Base-by-base conservation (phyloP, 805 yeast genomes). In the Candida corydali region DNA sequence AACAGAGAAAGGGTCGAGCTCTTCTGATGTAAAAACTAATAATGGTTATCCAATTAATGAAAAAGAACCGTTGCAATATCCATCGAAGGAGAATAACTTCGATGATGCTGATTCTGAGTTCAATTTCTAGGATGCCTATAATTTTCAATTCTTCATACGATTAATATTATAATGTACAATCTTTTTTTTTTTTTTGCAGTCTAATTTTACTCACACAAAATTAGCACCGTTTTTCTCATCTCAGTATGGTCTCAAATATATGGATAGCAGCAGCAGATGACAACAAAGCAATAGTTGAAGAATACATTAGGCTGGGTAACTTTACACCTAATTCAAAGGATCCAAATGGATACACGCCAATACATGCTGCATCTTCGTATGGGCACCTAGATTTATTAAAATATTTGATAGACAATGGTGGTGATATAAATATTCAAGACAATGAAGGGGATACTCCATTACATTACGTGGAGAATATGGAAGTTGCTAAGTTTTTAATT, bases 211-310 rank as follows among this genome's bases (percentile, higher is more conserved):
- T 17, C 34, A 20, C 26, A 31, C 8, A 20, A 20, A 20, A 20
- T 14, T 22, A 8, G n/a, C 32, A 32, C 5, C 36, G n/a, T n/a
- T n/a, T n/a, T n/a, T 16, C 17, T 12, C 16, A 23, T 23, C 11
- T 17, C 19, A 27, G 9, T 11, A 66, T 65, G 71, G 65, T 55
- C 18, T 43, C 75, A 46, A 91, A 93, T 60, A 78, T 93, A 41
- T 93, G 98, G 98, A 78, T 86, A 5, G 96, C 96, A 3, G 91
- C 96, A 5, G 85, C 97, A 14, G 98, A 93, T 55, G 82, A 86
- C 49, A 76, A 81, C 42, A 40, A 73, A 3, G 70, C 64, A 2
- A 51, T 69, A 6, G 96, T 93, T 5, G 74, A 79, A 43, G 45
- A 68, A 10, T 64, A 69, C 36, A 61, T 93, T 6, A 65, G 59